phyloP scores from a whole-genome alignment of 345 rosid genomes.

The Punica granatum region DNA sequence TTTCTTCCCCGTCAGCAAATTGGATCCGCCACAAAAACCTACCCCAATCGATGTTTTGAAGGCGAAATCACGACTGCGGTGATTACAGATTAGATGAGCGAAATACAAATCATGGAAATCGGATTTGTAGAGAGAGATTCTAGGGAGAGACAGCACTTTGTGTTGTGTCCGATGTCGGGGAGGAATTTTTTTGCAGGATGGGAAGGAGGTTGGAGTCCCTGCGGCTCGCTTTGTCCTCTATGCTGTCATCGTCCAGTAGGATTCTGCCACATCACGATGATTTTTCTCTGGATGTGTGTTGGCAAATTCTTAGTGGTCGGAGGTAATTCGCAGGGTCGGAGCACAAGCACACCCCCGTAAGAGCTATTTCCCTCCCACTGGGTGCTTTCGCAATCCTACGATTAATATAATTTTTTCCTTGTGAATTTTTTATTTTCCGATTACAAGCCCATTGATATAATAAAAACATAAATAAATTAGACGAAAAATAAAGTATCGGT shows the following conservation, averaged over 20 bases:
- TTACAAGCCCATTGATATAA: no score
- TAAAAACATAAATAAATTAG: no score
- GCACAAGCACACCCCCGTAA: not conserved
- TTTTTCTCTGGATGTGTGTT: not conserved
- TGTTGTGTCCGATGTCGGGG: not conserved
- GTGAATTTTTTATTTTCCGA: not conserved
- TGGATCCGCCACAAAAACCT: slow-evolving; percentile 7
- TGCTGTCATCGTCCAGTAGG: not conserved
- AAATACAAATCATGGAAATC: no score
- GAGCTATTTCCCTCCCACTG: not conserved
- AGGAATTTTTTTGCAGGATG: not conserved
- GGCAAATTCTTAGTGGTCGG: not conserved
- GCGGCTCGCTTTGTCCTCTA: not conserved
- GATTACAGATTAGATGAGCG: not conserved
- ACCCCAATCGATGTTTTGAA: not conserved
- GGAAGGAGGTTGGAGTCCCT: not conserved
- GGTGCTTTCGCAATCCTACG: not conserved
- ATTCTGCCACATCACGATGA: not conserved
- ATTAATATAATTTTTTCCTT: no score
- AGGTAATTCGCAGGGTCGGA: not conserved
- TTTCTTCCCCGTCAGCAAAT: slow-evolving; percentile 3
- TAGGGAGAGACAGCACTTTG: not conserved
- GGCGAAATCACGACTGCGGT: not conserved
- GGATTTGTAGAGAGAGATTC: not conserved
- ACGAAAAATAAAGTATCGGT: no score